phyloP scores from a whole-genome alignment of 2,329 filamentous ascomycete species.

The Colletotrichum chlorophyti region DNA sequence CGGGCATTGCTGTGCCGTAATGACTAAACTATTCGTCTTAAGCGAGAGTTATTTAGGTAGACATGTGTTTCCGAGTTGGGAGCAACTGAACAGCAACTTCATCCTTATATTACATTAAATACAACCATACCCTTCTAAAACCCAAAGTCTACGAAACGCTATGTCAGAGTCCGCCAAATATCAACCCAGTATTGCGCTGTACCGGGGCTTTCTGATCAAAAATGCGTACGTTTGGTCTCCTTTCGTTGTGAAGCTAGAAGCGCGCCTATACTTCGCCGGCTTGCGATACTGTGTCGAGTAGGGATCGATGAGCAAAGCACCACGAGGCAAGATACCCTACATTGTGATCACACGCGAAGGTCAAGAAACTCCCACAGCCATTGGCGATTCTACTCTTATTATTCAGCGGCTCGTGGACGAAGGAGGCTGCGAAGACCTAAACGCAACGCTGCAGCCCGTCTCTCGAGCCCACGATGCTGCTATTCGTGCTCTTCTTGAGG shows the following conservation, averaged over 20 bases:
- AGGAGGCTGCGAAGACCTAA: constrained; percentile 55
- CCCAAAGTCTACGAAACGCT: background rate
- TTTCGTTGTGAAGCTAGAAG: constrained; percentile 68
- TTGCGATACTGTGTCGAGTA: constrained; percentile 51
- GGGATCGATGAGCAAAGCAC: constrained; percentile 53
- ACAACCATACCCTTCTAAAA: no score
- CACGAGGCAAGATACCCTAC: constrained; percentile 68
- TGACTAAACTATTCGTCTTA: no score
- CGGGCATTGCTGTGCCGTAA: no score
- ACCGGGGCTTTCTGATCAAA: background rate
- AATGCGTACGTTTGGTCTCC: constrained; percentile 61
- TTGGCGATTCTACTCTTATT: constrained; percentile 65
- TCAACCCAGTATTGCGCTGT: background rate
- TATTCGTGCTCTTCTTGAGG: constrained; percentile 62
- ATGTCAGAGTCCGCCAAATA: background rate
- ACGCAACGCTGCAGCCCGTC: constrained; percentile 44
- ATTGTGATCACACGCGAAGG: constrained; percentile 40
- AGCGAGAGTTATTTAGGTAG: no score
- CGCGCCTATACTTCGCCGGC: constrained; percentile 61
- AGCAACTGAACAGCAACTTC: no score
- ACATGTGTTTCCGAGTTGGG: no score
- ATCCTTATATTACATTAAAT: no score
- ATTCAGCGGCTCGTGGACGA: constrained; percentile 48
- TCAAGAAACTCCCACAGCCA: background rate
- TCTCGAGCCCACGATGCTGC: constrained; percentile 57